Conservation (phyloP, 371 early-diverging fungal species). For the Apophysomyces ossiformis region DNA sequence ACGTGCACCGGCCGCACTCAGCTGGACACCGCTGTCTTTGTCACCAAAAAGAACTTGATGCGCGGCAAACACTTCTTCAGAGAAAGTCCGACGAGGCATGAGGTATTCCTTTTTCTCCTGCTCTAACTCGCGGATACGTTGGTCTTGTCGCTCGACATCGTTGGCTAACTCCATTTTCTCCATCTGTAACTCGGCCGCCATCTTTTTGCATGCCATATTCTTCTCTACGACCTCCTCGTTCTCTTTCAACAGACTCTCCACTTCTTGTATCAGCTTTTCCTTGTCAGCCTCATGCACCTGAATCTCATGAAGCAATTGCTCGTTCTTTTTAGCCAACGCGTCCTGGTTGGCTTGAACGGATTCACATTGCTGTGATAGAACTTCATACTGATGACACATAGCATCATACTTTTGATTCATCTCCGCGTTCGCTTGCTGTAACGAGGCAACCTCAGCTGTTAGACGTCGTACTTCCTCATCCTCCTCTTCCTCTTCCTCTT, state of each 20-base stretch:
- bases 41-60: conserved; percentile 40
- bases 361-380: conserved; percentile 27
- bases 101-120: conserved; percentile 46
- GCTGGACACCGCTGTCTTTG: conserved; percentile 1
- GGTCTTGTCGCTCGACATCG: conserved; percentile 38
- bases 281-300: conserved; percentile 29
- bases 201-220: conserved; percentile 45
- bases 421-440: conserved; percentile 46
- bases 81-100: conserved; percentile 44
- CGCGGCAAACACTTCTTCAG: conserved; percentile 56
- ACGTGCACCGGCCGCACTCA: not conserved
- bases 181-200: conserved; percentile 41
- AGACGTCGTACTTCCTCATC: conserved; percentile 27
- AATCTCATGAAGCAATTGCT: conserved; percentile 21
- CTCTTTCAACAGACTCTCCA: conserved; percentile 41
- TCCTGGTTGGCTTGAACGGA: conserved; percentile 23
- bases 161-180: conserved; percentile 42
- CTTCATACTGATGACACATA: conserved; percentile 42
- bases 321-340: conserved; percentile 19
- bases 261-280: conserved; percentile 34
- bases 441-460: conserved; percentile 42
- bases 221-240: conserved; percentile 42
- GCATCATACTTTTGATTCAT: conserved; percentile 47
- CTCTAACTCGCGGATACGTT: conserved; percentile 31
- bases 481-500: conserved; percentile 7